Percentiles rank a stretch among this genome's conserved stretches.
phyloP scores from a whole-genome alignment of 164 flowering plant species.

The Chimonanthus praecox region DNA sequence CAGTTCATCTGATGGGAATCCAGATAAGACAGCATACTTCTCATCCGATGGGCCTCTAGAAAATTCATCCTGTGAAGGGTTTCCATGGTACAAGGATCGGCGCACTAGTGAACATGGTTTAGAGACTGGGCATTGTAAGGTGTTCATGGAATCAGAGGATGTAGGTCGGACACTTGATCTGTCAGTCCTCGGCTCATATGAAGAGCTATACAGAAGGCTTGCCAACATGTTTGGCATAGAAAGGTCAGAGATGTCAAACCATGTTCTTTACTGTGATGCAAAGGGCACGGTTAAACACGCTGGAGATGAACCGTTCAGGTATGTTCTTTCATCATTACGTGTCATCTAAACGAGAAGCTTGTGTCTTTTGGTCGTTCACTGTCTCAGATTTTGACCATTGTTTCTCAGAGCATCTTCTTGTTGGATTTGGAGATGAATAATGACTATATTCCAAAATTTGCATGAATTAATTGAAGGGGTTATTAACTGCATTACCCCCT shows the following conservation, averaged over 20 bases:
- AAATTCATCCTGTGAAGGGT: slow-evolving; percentile 21
- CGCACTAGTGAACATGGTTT: slow-evolving; percentile 27
- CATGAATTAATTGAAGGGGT: neutral
- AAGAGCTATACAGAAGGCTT: slow-evolving; percentile 55
- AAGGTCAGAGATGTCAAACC: slow-evolving; percentile 35
- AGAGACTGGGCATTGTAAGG: slow-evolving; percentile 68
- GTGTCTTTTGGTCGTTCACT: neutral
- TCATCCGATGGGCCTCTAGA: slow-evolving; percentile 27
- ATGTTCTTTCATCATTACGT: neutral
- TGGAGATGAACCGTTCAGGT: slow-evolving; percentile 87
- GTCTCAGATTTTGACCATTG: neutral
- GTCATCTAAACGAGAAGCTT: neutral
- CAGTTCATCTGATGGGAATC: slow-evolving; percentile 37
- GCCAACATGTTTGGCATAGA: slow-evolving; percentile 60
- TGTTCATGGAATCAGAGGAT: slow-evolving; percentile 73
- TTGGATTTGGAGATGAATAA: neutral
- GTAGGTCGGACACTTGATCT: slow-evolving; percentile 85
- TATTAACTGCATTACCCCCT: too few species aligned
- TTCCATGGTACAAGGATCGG: slow-evolving; percentile 28
- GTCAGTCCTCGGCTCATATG: slow-evolving; percentile 65
- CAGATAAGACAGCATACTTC: slow-evolving; percentile 22
- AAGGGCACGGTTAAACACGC: slow-evolving; percentile 51
- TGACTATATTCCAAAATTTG: neutral
- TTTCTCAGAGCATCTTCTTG: neutral
- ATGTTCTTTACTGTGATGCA: slow-evolving; percentile 55